phyloP scores from a whole-genome alignment of 1,284 basidiomycete species.

The Cutaneotrichosporon dermatis region DNA sequence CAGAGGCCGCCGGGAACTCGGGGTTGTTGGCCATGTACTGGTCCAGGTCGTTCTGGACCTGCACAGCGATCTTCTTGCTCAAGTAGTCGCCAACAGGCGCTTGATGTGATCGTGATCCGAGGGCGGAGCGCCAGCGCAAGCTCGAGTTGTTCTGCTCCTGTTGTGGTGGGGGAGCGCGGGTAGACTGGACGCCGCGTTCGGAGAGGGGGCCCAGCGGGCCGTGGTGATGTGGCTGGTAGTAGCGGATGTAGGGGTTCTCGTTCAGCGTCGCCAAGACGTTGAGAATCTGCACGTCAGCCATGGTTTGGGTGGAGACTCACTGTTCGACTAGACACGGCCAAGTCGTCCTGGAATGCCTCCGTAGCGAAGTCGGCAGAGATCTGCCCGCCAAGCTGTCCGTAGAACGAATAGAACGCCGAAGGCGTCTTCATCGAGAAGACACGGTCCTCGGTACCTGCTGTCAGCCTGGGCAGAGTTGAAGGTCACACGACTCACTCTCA shows the following conservation, averaged over 20 bases:
- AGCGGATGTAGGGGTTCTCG: conserved; percentile 91
- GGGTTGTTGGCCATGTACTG: conserved; percentile 78
- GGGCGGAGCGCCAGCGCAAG: conserved; percentile 46
- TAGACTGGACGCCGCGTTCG: conserved; percentile 45
- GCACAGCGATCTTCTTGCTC: conserved; percentile 71
- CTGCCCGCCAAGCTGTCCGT: conserved; percentile 70
- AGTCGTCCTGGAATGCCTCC: conserved; percentile 71
- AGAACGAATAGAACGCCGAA: conserved; percentile 76
- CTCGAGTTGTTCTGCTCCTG: conserved; percentile 48
- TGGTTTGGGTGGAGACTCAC: conserved; percentile 27
- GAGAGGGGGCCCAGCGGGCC: conserved; percentile 79
- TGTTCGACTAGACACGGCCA: conserved; percentile 58
- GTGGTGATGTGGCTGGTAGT: conserved; percentile 82
- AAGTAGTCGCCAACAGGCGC: conserved; percentile 55
- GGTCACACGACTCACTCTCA: conserved; percentile 58
- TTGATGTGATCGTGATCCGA: conserved; percentile 40
- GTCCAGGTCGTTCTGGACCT: conserved; percentile 75
- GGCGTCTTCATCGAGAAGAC: conserved; percentile 73
- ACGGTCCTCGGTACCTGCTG: conserved; percentile 72
- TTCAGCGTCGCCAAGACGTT: conserved; percentile 88
- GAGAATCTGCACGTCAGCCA: conserved; percentile 58
- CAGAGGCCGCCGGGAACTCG: conserved; percentile 61
- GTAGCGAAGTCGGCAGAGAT: conserved; percentile 59
- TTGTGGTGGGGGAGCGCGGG: conserved; percentile 43
- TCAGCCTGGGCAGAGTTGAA: background rate